These are phyloP conservation scores for Pholiota microspora DNA, from an alignment of 768 basidiomycete genomes.

Conservation along the genomic window DNA sequence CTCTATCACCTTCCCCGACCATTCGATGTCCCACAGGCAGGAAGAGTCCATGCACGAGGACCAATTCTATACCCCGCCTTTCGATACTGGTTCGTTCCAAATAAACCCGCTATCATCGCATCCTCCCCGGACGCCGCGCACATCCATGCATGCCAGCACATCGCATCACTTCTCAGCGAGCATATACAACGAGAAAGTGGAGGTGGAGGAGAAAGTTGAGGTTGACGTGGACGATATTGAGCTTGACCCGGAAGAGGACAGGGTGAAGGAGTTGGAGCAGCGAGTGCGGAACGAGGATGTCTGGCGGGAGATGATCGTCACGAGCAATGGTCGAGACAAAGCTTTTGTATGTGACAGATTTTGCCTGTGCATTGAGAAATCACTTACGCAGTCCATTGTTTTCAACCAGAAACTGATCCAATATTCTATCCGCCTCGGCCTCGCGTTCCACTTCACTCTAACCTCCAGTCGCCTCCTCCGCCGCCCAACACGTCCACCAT, in stretches of 20 bases:
- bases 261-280: slow-evolving; percentile 39
- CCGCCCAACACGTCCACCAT: slow-evolving; percentile 41
- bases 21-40: slow-evolving; percentile 28
- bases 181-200: slow-evolving; percentile 44
- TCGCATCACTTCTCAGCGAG: slow-evolving; percentile 38
- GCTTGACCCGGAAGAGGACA: slow-evolving; percentile 49
- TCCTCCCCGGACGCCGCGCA: slow-evolving; percentile 74
- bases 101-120: slow-evolving; percentile 81
- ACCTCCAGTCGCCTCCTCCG: slow-evolving; percentile 46
- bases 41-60: slow-evolving; percentile 43
- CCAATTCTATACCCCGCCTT: slow-evolving; percentile 56
- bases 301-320: slow-evolving; percentile 77
- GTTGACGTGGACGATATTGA: slow-evolving; percentile 42
- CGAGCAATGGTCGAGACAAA: slow-evolving; percentile 82
- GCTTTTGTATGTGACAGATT: slow-evolving; percentile 59
- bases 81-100: slow-evolving; percentile 66
- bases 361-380: background rate
- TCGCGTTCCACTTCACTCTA: slow-evolving; percentile 63
- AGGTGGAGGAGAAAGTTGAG: slow-evolving; percentile 31
- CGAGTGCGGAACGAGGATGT: slow-evolving; percentile 63
- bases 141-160: slow-evolving; percentile 39
- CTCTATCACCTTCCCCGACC: slow-evolving; percentile 60
- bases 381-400: background rate
- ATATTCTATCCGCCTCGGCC: slow-evolving; percentile 74
- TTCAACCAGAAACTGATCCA: slow-evolving; percentile 76